Percentiles rank a stretch among this genome's conserved stretches.
These are phyloP conservation scores for Ceratocystis diversiconidia DNA, from an alignment of 2,329 filamentous ascomycete genomes.

Conservation along the genomic window DNA sequence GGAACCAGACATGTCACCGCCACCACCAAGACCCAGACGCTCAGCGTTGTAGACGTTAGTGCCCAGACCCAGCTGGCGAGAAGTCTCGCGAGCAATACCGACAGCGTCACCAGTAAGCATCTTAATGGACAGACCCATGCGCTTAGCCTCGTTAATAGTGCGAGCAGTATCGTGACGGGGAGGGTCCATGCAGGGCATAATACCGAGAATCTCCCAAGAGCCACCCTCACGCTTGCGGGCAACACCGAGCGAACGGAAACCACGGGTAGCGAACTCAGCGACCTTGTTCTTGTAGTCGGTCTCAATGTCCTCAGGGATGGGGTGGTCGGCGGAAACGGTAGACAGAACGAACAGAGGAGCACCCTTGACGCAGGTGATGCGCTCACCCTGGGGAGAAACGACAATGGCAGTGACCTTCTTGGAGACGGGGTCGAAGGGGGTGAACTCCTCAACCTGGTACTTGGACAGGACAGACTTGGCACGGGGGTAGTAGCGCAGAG, in stretches of 20 bases:
- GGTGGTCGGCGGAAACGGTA: conserved; percentile 74
- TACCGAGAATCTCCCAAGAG: conserved; percentile 82
- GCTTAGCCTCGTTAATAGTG: conserved; percentile 81
- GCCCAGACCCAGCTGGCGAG: conserved; percentile 77
- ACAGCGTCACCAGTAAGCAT: conserved; percentile 94
- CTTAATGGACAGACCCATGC: conserved; percentile 78
- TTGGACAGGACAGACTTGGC: conserved; percentile 69
- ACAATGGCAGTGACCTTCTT: conserved; percentile 84
- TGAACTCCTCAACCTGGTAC: conserved; percentile 74
- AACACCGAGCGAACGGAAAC: conserved; percentile 87
- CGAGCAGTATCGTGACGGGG: conserved; percentile 81
- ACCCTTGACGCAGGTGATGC: conserved; percentile 81
- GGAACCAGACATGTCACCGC: conserved; percentile 84
- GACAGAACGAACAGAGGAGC: conserved; percentile 77
- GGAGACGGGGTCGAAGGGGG: conserved; percentile 81
- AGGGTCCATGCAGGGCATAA: conserved; percentile 88
- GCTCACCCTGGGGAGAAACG: conserved; percentile 68
- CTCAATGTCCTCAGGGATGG: conserved; percentile 61
- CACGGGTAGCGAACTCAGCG: conserved; percentile 78
- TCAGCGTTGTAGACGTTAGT: conserved; percentile 92
- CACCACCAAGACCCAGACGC: conserved; percentile 76
- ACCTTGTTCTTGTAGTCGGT: conserved; percentile 85
- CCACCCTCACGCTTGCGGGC: conserved; percentile 73
- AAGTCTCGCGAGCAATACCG: conserved; percentile 83
- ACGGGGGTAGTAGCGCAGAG: conserved; percentile 65